phyloP scores from a whole-genome alignment of 2,329 filamentous ascomycete species.

The Blumeriella jaapii region DNA sequence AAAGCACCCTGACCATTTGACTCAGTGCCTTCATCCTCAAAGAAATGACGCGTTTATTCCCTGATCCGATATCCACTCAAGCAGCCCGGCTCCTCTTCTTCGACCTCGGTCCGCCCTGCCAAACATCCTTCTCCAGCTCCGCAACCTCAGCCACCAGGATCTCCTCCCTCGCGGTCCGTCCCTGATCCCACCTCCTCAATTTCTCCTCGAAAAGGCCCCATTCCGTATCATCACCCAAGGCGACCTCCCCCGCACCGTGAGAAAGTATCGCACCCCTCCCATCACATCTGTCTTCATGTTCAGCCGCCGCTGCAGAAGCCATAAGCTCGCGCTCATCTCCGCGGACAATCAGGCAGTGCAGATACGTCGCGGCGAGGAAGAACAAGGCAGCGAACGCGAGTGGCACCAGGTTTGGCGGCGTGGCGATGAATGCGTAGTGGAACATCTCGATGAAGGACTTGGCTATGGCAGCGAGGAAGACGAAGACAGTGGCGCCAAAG shows the following conservation, averaged over 20 bases:
- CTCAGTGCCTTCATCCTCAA: too few relatives aligned
- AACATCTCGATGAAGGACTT: background rate
- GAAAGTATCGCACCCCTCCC: background rate
- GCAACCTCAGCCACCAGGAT: too few relatives aligned
- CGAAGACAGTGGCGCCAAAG: too few relatives aligned
- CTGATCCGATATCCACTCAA: too few relatives aligned
- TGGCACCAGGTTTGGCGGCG: background rate
- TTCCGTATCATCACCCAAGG: too few relatives aligned
- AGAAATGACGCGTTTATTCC: too few relatives aligned
- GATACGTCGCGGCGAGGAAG: background rate
- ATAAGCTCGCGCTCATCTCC: background rate
- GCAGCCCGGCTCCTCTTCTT: background rate
- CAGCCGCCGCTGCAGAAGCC: background rate
- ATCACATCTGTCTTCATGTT: background rate
- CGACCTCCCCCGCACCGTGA: too few relatives aligned
- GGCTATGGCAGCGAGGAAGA: background rate
- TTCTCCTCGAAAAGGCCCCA: too few relatives aligned
- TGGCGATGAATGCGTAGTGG: background rate
- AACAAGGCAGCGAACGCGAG: background rate
- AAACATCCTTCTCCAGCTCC: background rate
- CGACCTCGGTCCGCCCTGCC: background rate
- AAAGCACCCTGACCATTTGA: too few relatives aligned
- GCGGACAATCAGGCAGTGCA: background rate
- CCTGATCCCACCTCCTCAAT: background rate
- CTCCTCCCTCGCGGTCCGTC: background rate